Evolutionary conservation across 305 asterid genomes (phyloP), one percentile per base, ranked within the genome.

Genomic region (Fraxinus xanthoxyloides): DNA sequence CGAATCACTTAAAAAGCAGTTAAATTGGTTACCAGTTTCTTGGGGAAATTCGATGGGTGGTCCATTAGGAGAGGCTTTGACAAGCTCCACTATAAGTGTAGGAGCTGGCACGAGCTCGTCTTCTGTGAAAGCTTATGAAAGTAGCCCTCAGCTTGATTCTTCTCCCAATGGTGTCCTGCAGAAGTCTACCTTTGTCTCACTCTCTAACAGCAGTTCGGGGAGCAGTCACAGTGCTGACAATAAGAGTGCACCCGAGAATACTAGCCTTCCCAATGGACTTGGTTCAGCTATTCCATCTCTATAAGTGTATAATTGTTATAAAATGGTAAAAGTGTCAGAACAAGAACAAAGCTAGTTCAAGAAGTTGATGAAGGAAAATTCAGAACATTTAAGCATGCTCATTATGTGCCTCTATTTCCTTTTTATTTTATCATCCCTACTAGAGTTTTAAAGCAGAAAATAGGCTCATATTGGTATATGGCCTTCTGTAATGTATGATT

Each of bases 21-120:
- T 89, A 19, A 36, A 86, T 13, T 92, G 97, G 97, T 32, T 85
- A 3, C 97, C 97, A 13, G 82, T 85, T 51, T 72, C 90, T 17
- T 92, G 98, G 98, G 97, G 90, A 69, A 90, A 79, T 83, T 84
- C 95, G 9, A 82, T 91, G 83, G 97, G 98, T 0, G 98, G 98
- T 1, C 99, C 98, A 3, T 81, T 95, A 4, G 98, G 95, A 19
- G 98, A 93, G 88, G 97, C 88, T 13, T 78, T 93, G 90, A 92
- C 90, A 10, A 86, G 86, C 80, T 82, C 93, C 2, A 59, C 87
- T 15, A 54, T 65, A 10, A 72, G 51, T 12, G 80, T 69, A 46
- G 88, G 69, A 51, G 63, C 23, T 17, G 23, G 63, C 63, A 51
- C 2, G 0, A 51, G 7, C 23, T 51, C 0, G 21, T 86, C 83